Base-by-base conservation (phyloP, 2,329 filamentous ascomycete genomes). In the Oidium heveae region DNA sequence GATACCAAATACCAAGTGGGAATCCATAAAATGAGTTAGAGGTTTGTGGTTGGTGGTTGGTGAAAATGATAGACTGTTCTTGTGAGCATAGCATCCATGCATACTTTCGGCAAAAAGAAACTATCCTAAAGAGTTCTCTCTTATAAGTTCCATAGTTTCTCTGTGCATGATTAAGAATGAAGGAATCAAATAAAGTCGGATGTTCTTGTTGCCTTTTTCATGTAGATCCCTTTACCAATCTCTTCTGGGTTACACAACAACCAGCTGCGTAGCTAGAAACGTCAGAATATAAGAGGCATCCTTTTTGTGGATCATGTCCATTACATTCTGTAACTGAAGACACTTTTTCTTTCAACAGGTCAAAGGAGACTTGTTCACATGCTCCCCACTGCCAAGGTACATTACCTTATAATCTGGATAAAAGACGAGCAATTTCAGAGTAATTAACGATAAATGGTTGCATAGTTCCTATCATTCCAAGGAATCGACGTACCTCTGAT, bases 261-360 rank as follows among this genome's bases (percentile, higher is more conserved):
- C 36, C 51, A 1, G 51, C 51, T 7, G 50, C 51, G n/a, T 24
- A 53, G 18, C 49, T 8, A 18, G 49, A 52, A 18, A 52, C 33
- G 36, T 52, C 49, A 20, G 33, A 20, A 36, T 52, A 37, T 24
- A 52, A 20, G 22, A 50, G 16, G n/a, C 28, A 50, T n/a, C 28
- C 24, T 18, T 41, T 41, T 3, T 67, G 67, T 43, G 49, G 49
- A 37, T 52, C 49, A 52, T 52, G n/a, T 34, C 32, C n/a, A 37
- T 52, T 33, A 16, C 10, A 20, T 36, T 52, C 49, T 34, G 49
- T 52, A 20, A 36, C 33, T 15, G 15, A 37, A 34, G 49, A 33
- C 10, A 37, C 49, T 5, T 34, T 33, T 34, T 52, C 49, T 52
- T 52, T 52, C 49, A 52, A 36, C 37, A 52, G 16, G 13, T 52